Conservation (phyloP, 176 grass and related monocot species). For the Oryza punctata region DNA sequence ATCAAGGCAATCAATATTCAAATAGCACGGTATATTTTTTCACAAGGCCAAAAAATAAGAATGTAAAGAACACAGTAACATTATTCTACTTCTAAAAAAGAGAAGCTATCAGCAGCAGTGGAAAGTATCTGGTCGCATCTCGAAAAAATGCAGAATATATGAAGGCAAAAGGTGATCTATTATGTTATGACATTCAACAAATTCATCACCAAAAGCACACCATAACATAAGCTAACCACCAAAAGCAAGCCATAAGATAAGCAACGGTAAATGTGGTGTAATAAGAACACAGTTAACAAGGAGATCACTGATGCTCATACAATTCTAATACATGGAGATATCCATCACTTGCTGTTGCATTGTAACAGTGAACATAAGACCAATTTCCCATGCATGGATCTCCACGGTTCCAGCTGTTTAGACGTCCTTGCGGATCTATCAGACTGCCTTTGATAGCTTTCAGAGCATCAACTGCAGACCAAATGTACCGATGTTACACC, state of each 20-base stretch:
- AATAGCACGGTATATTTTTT: background rate
- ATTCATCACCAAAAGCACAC: background rate
- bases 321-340: slow-evolving; percentile 88
- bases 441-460: slow-evolving; percentile 62
- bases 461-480: slow-evolving; percentile 69
- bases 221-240: background rate
- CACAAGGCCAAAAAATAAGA: no score
- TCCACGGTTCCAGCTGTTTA: slow-evolving; percentile 70
- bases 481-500: slow-evolving; percentile 30
- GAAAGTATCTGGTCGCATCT: background rate
- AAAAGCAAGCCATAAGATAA: slow-evolving; percentile 25
- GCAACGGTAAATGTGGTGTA: background rate
- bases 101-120: background rate
- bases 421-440: slow-evolving; percentile 50
- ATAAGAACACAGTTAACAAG: slow-evolving; percentile 15
- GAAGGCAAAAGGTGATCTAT: background rate
- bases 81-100: no score
- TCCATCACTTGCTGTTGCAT: slow-evolving; percentile 57
- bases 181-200: background rate
- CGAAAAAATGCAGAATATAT: background rate
- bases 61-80: no score
- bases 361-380: slow-evolving; percentile 79
- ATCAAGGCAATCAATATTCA: slow-evolving; percentile 2
- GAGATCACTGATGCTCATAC: slow-evolving; percentile 55
- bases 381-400: slow-evolving; percentile 85